phyloP scores from a whole-genome alignment of 306 rosid species.

The Gastrolobium villosum region DNA sequence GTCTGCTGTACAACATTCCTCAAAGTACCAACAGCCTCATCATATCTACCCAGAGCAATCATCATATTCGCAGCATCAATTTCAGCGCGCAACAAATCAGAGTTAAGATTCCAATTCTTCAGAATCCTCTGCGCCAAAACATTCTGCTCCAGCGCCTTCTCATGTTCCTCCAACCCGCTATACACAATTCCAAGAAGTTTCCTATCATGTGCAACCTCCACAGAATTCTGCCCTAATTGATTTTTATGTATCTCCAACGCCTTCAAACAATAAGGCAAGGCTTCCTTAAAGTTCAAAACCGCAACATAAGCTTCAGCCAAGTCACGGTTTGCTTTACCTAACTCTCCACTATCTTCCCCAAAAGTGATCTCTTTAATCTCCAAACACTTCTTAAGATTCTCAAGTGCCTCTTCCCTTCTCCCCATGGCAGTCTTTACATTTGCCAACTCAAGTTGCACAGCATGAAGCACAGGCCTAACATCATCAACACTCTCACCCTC shows the following conservation, averaged over 20 bases:
- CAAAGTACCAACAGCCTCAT: conserved; percentile 82
- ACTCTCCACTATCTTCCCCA: conserved; percentile 73
- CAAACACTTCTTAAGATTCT: conserved; percentile 78
- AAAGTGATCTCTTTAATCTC: conserved; percentile 84
- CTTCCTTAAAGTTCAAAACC: conserved; percentile 82
- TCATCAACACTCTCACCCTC: conserved; percentile 64
- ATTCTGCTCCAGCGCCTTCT: conserved; percentile 92
- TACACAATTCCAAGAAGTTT: conserved; percentile 84
- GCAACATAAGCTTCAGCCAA: conserved; percentile 85
- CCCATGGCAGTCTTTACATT: conserved; percentile 93
- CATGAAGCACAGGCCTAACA: conserved; percentile 82
- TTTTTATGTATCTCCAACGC: conserved; percentile 81
- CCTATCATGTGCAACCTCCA: conserved; percentile 86
- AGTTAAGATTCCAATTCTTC: conserved; percentile 85
- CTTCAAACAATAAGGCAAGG: conserved; percentile 76
- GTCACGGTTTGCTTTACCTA: conserved; percentile 79
- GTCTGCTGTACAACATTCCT: conserved; percentile 69
- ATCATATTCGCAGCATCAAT: conserved; percentile 93
- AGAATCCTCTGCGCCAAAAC: conserved; percentile 73
- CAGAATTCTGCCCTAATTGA: conserved; percentile 77
- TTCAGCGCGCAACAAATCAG: conserved; percentile 81
- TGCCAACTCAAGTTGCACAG: conserved; percentile 84
- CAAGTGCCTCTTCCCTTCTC: conserved; percentile 93
- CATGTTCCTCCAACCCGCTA: conserved; percentile 89
- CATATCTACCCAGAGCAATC: conserved; percentile 82